Evolutionary conservation across 2,329 filamentous ascomycete species (phyloP), one percentile per base, ranked within the genome.

Genomic region (Aspergillus awamori): DNA sequence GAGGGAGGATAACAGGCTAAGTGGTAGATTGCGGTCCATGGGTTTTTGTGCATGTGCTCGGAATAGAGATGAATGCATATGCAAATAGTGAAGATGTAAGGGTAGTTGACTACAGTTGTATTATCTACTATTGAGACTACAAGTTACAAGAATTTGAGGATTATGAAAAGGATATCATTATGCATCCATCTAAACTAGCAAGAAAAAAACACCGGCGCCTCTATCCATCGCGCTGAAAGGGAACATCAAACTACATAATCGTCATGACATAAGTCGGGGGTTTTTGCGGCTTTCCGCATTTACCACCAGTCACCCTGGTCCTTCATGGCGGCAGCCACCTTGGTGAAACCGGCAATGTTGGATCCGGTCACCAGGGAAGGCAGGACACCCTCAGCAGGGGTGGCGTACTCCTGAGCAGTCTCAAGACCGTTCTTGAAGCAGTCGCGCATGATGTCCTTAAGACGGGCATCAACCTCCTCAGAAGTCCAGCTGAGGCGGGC

Each of bases 341-440:
- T 99, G 81, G 90, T 89, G 83, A 97, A 98, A 61, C 95, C 95
- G 63, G 95, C 95, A 82, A 99, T 97, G 83, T 98, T 98, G 83
- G 89, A 91, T 71, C 95, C 95, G 62, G 92, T 93, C 43, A 98
- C 93, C 75, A 98, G 84, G 69, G 88, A 93, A 69, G 95, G 95
- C 71, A 95, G 87, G 81, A 94, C 91, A 71, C 89, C 92, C 76
- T 96, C 92, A 68, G 83, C 84, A 58, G 87, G 83, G 66, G 87
- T 84, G 70, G 95, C 89, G 79, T 95, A 98, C 82, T 93, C 87
- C 86, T 93, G 90, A 64, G 94, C 93, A 1, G 93, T 97, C 78
- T 89, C 83, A 55, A 98, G 83, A 69, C 92, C 95, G 81, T 92
- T 93, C 78, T 90, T 84, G 83, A 98, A 99, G 77, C 91, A 94